phyloP scores from a whole-genome alignment of 2,329 filamentous ascomycete genomes.

The Gyromitra esculenta region DNA sequence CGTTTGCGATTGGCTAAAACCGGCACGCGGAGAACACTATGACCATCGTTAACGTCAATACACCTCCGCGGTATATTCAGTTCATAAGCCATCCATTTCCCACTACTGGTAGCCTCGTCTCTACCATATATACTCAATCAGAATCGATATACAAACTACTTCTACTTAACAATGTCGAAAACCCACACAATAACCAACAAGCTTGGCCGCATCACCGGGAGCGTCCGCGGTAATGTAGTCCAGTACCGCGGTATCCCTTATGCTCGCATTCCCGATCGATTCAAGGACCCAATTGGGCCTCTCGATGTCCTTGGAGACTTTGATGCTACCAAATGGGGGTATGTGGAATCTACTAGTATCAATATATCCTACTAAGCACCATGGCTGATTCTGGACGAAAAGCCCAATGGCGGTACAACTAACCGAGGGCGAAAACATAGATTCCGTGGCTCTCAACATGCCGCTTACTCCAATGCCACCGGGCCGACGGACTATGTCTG shows the following conservation, averaged over 20 bases:
- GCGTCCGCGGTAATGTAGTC: slow-evolving; percentile 9
- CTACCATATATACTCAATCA: not conserved
- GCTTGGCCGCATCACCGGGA: slow-evolving; percentile 32
- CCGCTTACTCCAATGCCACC: not conserved
- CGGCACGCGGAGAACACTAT: no score
- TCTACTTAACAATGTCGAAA: not conserved
- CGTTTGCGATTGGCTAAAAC: no score
- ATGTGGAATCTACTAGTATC: not conserved
- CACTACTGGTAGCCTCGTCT: not conserved
- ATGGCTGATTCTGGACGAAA: not conserved
- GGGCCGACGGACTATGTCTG: slow-evolving; percentile 15
- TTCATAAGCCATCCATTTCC: not conserved
- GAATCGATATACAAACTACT: not conserved
- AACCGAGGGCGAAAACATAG: slow-evolving; percentile 12
- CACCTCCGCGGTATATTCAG: no score
- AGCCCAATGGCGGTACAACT: slow-evolving; percentile 35
- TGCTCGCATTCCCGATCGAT: slow-evolving; percentile 31
- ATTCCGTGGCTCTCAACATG: slow-evolving; percentile 24
- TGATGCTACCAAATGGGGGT: slow-evolving; percentile 49
- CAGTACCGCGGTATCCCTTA: slow-evolving; percentile 47
- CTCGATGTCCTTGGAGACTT: slow-evolving; percentile 5
- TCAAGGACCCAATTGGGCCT: slow-evolving; percentile 22
- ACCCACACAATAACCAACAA: slow-evolving; percentile 26
- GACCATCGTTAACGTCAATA: no score
- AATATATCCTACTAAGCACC: not conserved